Evolutionary conservation across 352 stramenopile genomes (phyloP).

Genomic region (Aphanomyces cochlioides): DNA sequence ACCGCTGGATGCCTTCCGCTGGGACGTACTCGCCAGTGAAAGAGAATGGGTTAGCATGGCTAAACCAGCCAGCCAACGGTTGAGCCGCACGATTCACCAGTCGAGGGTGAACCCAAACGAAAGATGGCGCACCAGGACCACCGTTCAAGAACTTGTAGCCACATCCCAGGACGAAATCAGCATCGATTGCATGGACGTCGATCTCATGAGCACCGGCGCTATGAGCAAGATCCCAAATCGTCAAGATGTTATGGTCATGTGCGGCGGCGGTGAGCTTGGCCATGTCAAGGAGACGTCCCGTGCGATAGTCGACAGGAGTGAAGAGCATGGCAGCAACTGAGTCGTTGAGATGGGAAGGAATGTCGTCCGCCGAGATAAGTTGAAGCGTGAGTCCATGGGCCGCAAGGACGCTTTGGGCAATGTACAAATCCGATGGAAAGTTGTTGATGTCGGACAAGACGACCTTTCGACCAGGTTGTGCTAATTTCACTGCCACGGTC

Average conservation of each 20-base stretch:
- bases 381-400: neutral
- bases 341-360: neutral
- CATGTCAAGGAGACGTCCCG: slow-evolving; percentile 25
- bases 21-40: slow-evolving; percentile 10
- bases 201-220: slow-evolving; percentile 20
- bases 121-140: slow-evolving; percentile 18
- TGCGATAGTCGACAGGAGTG: slow-evolving; percentile 28
- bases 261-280: neutral
- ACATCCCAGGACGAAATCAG: slow-evolving; percentile 25
- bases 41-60: slow-evolving; percentile 16
- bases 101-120: slow-evolving; percentile 21
- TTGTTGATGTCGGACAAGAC: slow-evolving; percentile 23
- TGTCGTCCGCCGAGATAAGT: neutral
- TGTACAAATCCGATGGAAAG: slow-evolving; percentile 28
- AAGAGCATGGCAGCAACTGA: slow-evolving; percentile 6
- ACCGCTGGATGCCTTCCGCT: slow-evolving; percentile 21
- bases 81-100: neutral
- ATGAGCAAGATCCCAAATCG: slow-evolving; percentile 28
- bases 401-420: slow-evolving; percentile 1
- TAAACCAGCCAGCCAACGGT: slow-evolving; percentile 21
- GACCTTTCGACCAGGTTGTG: neutral
- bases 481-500: neutral
- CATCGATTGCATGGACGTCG: slow-evolving; percentile 16
- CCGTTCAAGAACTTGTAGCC: slow-evolving; percentile 30
- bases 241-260: neutral